These are phyloP conservation scores for Ulota crispa DNA, from an alignment of 225 moss, liverwort and hornwort genomes.

Conservation along the genomic window DNA sequence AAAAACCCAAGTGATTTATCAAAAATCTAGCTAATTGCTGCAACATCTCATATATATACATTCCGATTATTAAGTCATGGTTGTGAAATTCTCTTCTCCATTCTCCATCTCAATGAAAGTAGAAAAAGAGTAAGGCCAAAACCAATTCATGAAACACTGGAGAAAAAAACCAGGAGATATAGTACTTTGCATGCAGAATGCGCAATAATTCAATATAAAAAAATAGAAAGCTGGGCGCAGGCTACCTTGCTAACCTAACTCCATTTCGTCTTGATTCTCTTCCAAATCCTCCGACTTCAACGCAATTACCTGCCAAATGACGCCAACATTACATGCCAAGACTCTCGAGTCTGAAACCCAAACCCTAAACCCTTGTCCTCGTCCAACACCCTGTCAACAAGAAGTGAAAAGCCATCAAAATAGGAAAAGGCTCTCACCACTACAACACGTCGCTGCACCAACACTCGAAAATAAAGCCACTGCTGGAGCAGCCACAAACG, in stretches of 20 bases:
- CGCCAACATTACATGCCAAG: not conserved
- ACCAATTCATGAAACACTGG: not conserved
- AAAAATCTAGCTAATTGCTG: not conserved
- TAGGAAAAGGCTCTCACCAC: conserved; percentile 11
- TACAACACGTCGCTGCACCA: conserved; percentile 14
- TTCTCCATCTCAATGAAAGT: not conserved
- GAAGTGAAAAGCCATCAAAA: not conserved
- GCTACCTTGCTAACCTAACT: conserved; percentile 23
- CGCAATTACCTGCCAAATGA: conserved; percentile 26
- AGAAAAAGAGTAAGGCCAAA: not conserved
- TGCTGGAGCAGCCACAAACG: conserved; percentile 25
- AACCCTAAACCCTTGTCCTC: conserved; percentile 15
- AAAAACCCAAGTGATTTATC: not conserved
- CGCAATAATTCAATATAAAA: not conserved
- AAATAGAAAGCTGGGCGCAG: not conserved
- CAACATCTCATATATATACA: not conserved
- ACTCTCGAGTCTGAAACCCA: not conserved
- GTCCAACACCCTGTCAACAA: not conserved
- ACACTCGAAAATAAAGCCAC: conserved; percentile 16
- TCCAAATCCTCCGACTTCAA: conserved; percentile 10
- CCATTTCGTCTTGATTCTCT: conserved; percentile 27
- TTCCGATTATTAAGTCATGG: not conserved
- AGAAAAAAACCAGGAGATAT: not conserved
- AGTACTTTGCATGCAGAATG: not conserved
- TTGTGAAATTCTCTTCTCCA: not conserved